A percentile compares a stretch with the other conserved stretches of the same genome.
Evolutionary conservation across 441 rosid genomes (phyloP).

Genomic region (Dalechampia spathulata): DNA sequence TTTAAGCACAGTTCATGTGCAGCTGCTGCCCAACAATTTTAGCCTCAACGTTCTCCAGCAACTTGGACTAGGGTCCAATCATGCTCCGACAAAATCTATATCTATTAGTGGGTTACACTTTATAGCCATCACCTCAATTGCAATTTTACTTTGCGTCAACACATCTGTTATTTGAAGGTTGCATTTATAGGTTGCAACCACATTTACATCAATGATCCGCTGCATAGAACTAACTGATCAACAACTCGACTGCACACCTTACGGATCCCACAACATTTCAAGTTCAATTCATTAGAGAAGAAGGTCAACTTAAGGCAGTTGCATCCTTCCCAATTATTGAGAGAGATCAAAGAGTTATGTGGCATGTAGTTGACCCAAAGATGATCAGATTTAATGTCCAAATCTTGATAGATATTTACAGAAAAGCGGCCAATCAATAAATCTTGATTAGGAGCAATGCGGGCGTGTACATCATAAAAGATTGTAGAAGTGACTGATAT

Average conservation of each 20-base stretch:
- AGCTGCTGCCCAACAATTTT: too few species aligned
- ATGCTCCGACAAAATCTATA: too few species aligned
- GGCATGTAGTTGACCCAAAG: conserved; percentile 15
- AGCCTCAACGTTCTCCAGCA: too few species aligned
- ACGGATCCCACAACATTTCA: conserved; percentile 8
- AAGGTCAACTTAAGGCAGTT: conserved; percentile 1
- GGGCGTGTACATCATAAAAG: background rate
- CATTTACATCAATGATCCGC: background rate
- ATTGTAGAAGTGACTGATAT: background rate
- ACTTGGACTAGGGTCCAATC: too few species aligned
- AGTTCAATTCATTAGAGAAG: conserved; percentile 2
- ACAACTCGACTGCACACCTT: background rate
- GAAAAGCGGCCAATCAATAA: too few species aligned
- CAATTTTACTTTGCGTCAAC: too few species aligned
- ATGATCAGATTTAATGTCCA: background rate
- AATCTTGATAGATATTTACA: background rate
- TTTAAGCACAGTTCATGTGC: too few species aligned
- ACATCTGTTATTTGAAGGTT: too few species aligned
- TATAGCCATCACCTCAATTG: too few species aligned
- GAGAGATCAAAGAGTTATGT: background rate
- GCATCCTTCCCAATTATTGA: conserved; percentile 1
- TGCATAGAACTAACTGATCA: conserved; percentile 6
- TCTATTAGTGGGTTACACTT: too few species aligned
- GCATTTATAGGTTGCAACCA: too few species aligned
- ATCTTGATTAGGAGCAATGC: too few species aligned